Conservation (phyloP, 2,329 filamentous ascomycete genomes). For the Apiospora rasikravindrae region DNA sequence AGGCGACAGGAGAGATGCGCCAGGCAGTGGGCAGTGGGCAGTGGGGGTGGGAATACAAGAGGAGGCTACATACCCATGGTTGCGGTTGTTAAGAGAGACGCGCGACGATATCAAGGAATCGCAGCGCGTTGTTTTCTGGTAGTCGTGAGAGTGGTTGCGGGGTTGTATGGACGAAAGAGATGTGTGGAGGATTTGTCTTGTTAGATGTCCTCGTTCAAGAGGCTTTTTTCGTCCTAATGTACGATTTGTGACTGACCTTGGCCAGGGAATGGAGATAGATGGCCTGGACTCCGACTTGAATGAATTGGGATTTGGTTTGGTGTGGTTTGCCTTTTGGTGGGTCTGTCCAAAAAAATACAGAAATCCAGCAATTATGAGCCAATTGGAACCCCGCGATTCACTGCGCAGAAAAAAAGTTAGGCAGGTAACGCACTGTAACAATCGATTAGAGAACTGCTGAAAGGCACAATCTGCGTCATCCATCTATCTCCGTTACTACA, state of each 20-base stretch:
- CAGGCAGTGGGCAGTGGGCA: background rate
- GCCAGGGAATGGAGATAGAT: conserved; percentile 14
- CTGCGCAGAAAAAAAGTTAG: conserved; percentile 7
- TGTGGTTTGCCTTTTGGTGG: conserved; percentile 15
- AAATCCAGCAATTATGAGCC: conserved; percentile 17
- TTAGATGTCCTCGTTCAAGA: conserved; percentile 13
- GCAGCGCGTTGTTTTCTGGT: conserved; percentile 32
- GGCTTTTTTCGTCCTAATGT: conserved; percentile 7
- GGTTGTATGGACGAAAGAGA: conserved; percentile 2
- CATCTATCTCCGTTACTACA: background rate
- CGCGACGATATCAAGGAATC: conserved; percentile 31
- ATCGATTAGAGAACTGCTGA: conserved; percentile 2
- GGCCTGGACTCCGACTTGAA: conserved; percentile 10
- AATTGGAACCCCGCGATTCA: conserved; percentile 16
- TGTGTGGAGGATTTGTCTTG: background rate
- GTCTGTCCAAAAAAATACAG: background rate
- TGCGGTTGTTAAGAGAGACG: conserved; percentile 51
- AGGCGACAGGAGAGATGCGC: background rate
- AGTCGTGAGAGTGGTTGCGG: conserved; percentile 19
- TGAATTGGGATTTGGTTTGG: conserved; percentile 18
- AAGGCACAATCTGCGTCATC: conserved; percentile 1
- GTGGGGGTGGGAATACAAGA: conserved; percentile 4
- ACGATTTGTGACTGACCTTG: conserved; percentile 13
- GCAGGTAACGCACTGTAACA: conserved; percentile 13
- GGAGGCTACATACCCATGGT: conserved; percentile 62